Percentiles rank a stretch among this genome's conserved stretches.
Evolutionary conservation across 352 stramenopile genomes (phyloP).

Genomic region (Globisporangium emineosum): DNA sequence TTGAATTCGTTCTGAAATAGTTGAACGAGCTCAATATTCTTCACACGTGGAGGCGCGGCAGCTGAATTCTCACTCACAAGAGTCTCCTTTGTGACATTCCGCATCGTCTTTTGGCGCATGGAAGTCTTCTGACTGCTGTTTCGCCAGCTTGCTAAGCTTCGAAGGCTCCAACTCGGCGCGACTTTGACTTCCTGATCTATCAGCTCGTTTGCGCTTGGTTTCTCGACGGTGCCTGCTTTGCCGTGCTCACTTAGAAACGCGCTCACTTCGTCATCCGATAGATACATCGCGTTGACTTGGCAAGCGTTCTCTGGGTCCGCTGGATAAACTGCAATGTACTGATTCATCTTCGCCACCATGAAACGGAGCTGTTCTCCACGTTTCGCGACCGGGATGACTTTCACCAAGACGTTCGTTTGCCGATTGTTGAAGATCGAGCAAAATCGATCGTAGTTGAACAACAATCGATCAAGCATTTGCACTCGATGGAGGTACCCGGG

Average conservation of each 20-base stretch:
- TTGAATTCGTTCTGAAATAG: constrained; percentile 43
- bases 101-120: constrained; percentile 21
- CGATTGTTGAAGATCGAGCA: constrained; percentile 61
- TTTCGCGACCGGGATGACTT: constrained; percentile 45
- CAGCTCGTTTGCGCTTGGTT: not conserved
- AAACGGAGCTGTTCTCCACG: constrained; percentile 46
- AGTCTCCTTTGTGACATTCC: not conserved
- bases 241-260: constrained; percentile 19
- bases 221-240: not conserved
- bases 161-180: constrained; percentile 2
- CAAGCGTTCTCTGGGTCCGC: constrained; percentile 25
- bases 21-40: constrained; percentile 25
- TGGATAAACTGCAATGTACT: constrained; percentile 42
- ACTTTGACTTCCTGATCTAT: not conserved
- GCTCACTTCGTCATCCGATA: constrained; percentile 52
- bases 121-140: constrained; percentile 23
- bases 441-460: constrained; percentile 75
- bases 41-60: not conserved
- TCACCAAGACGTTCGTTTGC: constrained; percentile 47
- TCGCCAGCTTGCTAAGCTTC: constrained; percentile 17
- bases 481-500: constrained; percentile 60
- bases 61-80: not conserved
- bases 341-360: constrained; percentile 57
- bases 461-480: constrained; percentile 49
- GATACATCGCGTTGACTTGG: constrained; percentile 53